Evolutionary conservation across 495 filamentous ascomycete genomes (phyloP).

Genomic region (Podospora didyma): DNA sequence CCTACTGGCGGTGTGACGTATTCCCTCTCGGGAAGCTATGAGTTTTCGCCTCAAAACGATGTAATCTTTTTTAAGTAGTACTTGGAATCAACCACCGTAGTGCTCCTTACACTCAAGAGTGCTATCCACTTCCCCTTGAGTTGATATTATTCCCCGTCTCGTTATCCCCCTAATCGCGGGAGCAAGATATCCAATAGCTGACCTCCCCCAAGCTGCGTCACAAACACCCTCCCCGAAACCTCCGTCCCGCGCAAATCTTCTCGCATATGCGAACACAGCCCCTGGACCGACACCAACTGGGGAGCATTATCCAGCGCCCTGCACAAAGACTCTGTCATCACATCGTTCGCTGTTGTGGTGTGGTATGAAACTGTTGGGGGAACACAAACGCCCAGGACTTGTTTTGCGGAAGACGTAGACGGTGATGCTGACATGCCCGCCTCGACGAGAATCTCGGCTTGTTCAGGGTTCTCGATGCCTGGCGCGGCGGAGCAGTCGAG

Average conservation of each 20-base stretch:
- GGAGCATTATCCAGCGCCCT: constrained; percentile 7
- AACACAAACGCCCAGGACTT: constrained; percentile 22
- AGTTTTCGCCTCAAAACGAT: too few relatives aligned
- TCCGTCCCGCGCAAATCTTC: constrained; percentile 14
- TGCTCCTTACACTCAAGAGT: too few relatives aligned
- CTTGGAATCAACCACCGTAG: too few relatives aligned
- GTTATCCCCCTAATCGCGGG: constrained; percentile 6
- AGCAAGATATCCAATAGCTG: constrained; percentile 25
- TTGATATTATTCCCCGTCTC: too few relatives aligned
- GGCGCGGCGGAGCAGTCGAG: constrained; percentile 21
- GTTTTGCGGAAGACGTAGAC: constrained; percentile 14
- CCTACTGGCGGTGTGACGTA: too few relatives aligned
- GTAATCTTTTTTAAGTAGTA: too few relatives aligned
- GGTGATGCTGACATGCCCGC: constrained; percentile 12
- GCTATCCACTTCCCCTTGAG: too few relatives aligned
- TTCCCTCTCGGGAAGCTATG: too few relatives aligned
- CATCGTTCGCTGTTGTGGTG: not conserved
- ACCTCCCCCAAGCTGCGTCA: constrained; percentile 25
- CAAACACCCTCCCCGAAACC: constrained; percentile 17
- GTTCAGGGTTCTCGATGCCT: not conserved
- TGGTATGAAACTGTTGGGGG: not conserved
- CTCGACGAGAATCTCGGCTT: constrained; percentile 14
- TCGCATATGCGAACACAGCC: constrained; percentile 22
- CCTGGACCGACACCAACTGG: constrained; percentile 19
- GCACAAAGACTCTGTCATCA: constrained; percentile 19